Conservation (phyloP, 306 rosid species). For the Dryas alaskensis region DNA sequence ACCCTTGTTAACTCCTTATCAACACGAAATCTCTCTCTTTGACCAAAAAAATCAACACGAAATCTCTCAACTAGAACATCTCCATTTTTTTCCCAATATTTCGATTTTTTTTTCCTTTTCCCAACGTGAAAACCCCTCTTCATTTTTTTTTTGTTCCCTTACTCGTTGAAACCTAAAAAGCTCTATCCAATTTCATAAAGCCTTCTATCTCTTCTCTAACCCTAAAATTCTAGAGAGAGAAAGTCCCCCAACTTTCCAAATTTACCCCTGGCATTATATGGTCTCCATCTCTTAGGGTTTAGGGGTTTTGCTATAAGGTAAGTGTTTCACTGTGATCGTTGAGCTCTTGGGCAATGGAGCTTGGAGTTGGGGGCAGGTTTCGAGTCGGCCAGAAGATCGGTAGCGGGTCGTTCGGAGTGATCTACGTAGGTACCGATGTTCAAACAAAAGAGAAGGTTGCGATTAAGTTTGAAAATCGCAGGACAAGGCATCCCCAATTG, state of each 20-base stretch:
- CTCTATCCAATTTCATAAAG: too few relatives aligned
- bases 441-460: constrained; percentile 98
- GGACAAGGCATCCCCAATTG: constrained; percentile 97
- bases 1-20: too few relatives aligned
- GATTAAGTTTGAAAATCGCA: constrained; percentile 87
- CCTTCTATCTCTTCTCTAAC: constrained; percentile 20
- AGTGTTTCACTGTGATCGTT: constrained; percentile 40
- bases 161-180: too few relatives aligned
- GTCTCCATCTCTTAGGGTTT: constrained; percentile 9
- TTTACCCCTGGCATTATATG: constrained; percentile 32
- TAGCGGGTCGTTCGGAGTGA: constrained; percentile 97
- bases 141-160: too few relatives aligned
- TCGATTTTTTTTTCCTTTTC: too few relatives aligned
- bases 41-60: too few relatives aligned
- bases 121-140: too few relatives aligned
- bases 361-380: constrained; percentile 88
- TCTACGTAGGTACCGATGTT: constrained; percentile 90
- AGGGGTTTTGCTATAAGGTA: constrained; percentile 27
- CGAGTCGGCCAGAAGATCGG: constrained; percentile 98
- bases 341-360: constrained; percentile 54
- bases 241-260: constrained; percentile 20
- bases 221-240: constrained; percentile 22
- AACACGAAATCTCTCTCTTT: too few relatives aligned
- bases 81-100: too few relatives aligned
- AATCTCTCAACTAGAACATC: too few relatives aligned